These are phyloP conservation scores for Penicillium pulvis DNA, from an alignment of 495 filamentous ascomycete genomes.

Conservation along the genomic window DNA sequence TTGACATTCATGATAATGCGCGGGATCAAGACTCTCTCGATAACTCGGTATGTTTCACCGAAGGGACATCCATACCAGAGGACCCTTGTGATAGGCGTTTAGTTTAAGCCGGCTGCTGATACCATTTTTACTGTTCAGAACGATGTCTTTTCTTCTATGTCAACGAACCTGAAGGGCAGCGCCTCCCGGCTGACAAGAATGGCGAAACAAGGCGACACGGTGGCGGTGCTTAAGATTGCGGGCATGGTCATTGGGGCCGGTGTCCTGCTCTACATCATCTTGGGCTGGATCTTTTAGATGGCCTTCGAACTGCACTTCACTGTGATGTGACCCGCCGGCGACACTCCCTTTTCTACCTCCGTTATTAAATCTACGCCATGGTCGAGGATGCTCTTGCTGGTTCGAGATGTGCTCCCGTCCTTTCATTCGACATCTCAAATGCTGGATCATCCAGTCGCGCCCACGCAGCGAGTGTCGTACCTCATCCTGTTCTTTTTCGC, in stretches of 20 bases:
- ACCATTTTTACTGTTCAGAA: slow-evolving; percentile 35
- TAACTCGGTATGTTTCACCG: slow-evolving; percentile 62
- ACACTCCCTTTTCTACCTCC: background rate
- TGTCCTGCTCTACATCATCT: slow-evolving; percentile 71
- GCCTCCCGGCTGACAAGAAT: slow-evolving; percentile 86
- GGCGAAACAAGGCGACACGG: slow-evolving; percentile 87
- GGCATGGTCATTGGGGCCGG: slow-evolving; percentile 78
- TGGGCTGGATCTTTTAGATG: slow-evolving; percentile 64
- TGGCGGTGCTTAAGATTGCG: slow-evolving; percentile 85
- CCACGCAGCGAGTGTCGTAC: background rate
- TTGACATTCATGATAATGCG: slow-evolving; percentile 96
- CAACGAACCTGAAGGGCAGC: slow-evolving; percentile 72
- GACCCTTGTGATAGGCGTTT: background rate
- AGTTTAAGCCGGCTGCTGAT: slow-evolving; percentile 8
- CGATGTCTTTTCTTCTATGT: slow-evolving; percentile 63
- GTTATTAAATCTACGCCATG: background rate
- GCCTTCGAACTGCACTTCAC: background rate
- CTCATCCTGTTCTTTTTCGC: background rate
- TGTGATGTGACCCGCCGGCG: background rate
- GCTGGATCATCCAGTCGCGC: too few species aligned
- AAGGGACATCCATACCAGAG: background rate
- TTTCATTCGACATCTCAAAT: background rate
- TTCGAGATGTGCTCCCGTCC: slow-evolving; percentile 10
- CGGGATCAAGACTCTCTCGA: slow-evolving; percentile 85
- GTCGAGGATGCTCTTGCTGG: slow-evolving; percentile 25